phyloP scores from a whole-genome alignment of 2,329 filamentous ascomycete genomes.

The Claviceps humidiphila region DNA sequence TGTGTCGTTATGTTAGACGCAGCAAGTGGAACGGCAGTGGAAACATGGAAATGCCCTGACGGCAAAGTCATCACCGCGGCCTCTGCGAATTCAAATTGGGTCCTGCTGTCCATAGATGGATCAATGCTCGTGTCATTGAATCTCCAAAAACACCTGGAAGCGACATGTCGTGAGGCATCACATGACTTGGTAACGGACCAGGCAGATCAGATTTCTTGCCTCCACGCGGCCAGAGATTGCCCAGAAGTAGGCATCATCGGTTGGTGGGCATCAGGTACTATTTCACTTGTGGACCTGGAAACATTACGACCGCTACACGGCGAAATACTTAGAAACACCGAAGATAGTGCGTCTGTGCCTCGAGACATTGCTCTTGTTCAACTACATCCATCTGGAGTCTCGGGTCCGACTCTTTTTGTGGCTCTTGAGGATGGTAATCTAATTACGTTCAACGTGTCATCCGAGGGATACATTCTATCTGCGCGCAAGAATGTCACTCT shows the following conservation, averaged over 20 bases:
- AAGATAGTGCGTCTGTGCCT: slow-evolving; percentile 65
- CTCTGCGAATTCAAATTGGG: slow-evolving; percentile 56
- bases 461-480: slow-evolving; percentile 47
- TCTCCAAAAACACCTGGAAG: slow-evolving; percentile 42
- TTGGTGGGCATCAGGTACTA: slow-evolving; percentile 72
- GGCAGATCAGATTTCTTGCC: slow-evolving; percentile 67
- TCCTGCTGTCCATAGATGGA: slow-evolving; percentile 66
- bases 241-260: slow-evolving; percentile 63
- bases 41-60: slow-evolving; percentile 42
- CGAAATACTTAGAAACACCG: slow-evolving; percentile 43
- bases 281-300: slow-evolving; percentile 59
- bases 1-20: slow-evolving; percentile 49
- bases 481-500: slow-evolving; percentile 70
- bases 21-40: slow-evolving; percentile 39
- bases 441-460: slow-evolving; percentile 64
- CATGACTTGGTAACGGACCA: slow-evolving; percentile 25
- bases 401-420: slow-evolving; percentile 65
- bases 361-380: slow-evolving; percentile 70
- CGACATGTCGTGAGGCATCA: slow-evolving; percentile 46
- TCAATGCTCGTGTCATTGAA: slow-evolving; percentile 57
- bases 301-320: slow-evolving; percentile 53
- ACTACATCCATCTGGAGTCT: slow-evolving; percentile 47
- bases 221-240: slow-evolving; percentile 57
- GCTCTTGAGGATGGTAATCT: slow-evolving; percentile 90
- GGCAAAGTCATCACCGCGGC: slow-evolving; percentile 59